Conservation (phyloP, 139 green algal species). For the Diplosphaera chodatii region DNA sequence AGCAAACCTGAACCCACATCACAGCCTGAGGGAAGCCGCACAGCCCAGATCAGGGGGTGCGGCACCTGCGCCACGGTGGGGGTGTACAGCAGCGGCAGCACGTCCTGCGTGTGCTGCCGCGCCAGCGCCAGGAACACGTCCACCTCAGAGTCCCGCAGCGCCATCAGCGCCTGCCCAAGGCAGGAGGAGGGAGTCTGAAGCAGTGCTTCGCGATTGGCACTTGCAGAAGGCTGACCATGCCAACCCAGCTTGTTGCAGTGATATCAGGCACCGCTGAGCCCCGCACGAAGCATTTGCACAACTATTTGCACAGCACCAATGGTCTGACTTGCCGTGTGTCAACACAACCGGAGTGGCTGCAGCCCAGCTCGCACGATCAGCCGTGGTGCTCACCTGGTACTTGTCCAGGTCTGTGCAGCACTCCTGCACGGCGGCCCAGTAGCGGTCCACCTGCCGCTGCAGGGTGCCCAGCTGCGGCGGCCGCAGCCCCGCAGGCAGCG, state of each 20-base stretch:
- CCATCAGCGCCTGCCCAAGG: conserved; percentile 10
- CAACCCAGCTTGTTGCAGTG: too few relatives aligned
- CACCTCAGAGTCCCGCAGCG: conserved; percentile 9
- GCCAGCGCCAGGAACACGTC: conserved; percentile 25
- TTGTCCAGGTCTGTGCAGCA: conserved; percentile 12
- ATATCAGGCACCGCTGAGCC: too few relatives aligned
- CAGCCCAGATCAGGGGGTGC: too few relatives aligned
- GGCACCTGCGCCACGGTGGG: conserved; percentile 42
- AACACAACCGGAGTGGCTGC: too few relatives aligned
- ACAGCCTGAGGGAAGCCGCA: too few relatives aligned
- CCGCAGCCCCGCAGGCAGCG: conserved; percentile 3
- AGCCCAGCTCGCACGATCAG: neutral
- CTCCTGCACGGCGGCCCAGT: neutral
- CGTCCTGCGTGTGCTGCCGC: conserved; percentile 13
- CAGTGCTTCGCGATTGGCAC: too few relatives aligned
- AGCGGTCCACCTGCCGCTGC: conserved; percentile 15
- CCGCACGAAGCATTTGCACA: too few relatives aligned
- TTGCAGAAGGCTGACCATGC: too few relatives aligned
- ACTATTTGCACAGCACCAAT: too few relatives aligned
- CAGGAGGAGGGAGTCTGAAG: too few relatives aligned
- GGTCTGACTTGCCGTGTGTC: too few relatives aligned
- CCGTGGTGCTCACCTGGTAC: conserved; percentile 8
- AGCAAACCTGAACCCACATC: too few relatives aligned
- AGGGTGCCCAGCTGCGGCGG: neutral
- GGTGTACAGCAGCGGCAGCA: conserved; percentile 59